Evolutionary conservation across 148 eudicot genomes (phyloP).

Genomic region (Chenopodium berlandieri): DNA sequence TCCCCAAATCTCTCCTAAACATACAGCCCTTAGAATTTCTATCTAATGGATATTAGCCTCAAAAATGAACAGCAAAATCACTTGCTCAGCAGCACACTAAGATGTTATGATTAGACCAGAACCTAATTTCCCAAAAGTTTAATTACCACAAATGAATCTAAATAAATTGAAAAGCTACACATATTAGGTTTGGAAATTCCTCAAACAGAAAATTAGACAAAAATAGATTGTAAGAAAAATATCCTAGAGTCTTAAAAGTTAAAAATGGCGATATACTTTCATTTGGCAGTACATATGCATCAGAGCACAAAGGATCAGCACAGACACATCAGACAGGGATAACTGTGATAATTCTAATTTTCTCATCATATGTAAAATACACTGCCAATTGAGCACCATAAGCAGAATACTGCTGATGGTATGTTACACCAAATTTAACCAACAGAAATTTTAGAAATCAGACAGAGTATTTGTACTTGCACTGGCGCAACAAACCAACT

Average conservation of each 20-base stretch:
- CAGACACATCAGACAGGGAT: conserved; percentile 18
- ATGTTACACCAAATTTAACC: too few species aligned
- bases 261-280: background rate
- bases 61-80: background rate
- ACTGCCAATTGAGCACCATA: background rate
- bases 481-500: conserved; percentile 13
- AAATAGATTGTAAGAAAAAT: background rate
- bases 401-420: too few species aligned
- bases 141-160: background rate
- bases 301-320: conserved; percentile 4
- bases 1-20: too few species aligned
- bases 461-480: background rate
- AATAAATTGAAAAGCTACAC: background rate
- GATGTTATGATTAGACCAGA: background rate
- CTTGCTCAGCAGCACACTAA: background rate
- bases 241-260: background rate
- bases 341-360: background rate
- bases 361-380: conserved; percentile 14
- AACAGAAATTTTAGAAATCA: too few species aligned
- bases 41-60: background rate
- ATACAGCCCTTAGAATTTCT: too few species aligned
- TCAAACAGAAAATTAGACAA: background rate
- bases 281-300: background rate
- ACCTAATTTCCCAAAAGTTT: background rate
- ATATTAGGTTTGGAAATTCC: background rate